Evolutionary conservation across 176 grass and related monocot genomes (phyloP).

Genomic region (Triticum dicoccoides): DNA sequence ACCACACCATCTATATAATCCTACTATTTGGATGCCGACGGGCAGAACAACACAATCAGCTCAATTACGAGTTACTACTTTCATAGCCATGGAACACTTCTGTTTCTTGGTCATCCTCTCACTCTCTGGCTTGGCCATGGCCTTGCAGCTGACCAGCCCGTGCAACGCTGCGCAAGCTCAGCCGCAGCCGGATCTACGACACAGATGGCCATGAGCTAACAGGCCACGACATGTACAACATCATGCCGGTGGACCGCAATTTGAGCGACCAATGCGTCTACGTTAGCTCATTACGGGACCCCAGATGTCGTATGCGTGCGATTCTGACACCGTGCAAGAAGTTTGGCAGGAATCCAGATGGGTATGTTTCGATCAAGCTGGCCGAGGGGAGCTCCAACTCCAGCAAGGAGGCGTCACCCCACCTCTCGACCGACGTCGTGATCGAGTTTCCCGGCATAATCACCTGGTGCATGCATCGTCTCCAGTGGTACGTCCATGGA

Average conservation of each 20-base stretch:
- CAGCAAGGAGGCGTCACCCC: not conserved
- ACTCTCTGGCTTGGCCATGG: not conserved
- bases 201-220: not conserved
- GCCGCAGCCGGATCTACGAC: not conserved
- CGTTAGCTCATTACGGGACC: not conserved
- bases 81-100: not conserved
- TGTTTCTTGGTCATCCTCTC: not conserved
- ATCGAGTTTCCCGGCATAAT: not conserved
- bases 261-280: not conserved
- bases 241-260: not conserved
- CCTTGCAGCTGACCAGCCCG: not conserved
- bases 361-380: not conserved
- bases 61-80: not conserved
- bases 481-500: not conserved
- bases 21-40: too few relatives aligned
- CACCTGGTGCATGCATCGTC: not conserved
- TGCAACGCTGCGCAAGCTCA: not conserved
- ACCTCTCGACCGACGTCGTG: not conserved
- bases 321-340: not conserved
- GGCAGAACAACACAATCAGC: too few relatives aligned
- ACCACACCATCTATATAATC: too few relatives aligned
- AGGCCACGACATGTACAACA: not conserved
- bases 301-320: not conserved
- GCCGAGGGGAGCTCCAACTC: too few relatives aligned
- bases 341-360: not conserved